Base-by-base conservation (phyloP, 2,329 filamentous ascomycete species). In the Neurospora sp. region DNA sequence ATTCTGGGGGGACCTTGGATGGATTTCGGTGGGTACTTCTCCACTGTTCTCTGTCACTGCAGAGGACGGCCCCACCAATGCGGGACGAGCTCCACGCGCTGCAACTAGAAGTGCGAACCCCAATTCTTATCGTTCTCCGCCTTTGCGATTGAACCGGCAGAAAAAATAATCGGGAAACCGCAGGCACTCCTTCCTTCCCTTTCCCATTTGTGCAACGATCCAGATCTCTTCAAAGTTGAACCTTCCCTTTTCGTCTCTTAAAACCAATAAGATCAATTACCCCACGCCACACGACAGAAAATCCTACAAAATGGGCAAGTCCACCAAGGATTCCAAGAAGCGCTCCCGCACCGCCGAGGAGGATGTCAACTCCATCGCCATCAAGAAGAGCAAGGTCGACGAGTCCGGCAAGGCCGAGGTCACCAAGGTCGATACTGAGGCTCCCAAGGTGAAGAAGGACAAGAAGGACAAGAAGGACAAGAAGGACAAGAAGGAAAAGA, bases 381-480 rank as follows among this genome's bases (percentile, higher is more conserved):
- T 38, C 40, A 75, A 75, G 73, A 76, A 77, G 75, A 76, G 75
- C 72, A 78, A 77, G 74, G 66, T 75, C 58, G 72, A 76, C 68
- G 74, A 73, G 70, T 74, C 73, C 52, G 74, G 74, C 68, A 76
- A 75, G 69, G 69, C 74, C 8, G 72, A 76, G 69, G 73, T 75
- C 13, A 74, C 71, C 66, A 75, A 76, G 71, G 73, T 75, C 66
- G 68, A 69, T 6, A 67, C 69, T 38, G 71, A 72, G 28, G 40
- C 40, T 28, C 58, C 62, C 17, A 69, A 69, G 62, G 40, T 66
- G 42, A 69, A 72, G 69, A 72, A 70, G 66, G 74, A 74, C 73
- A 79, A 79, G 74, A 78, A 77, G 70, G 74, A 73, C 73, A 79
- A 79, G 74, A 78, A 77, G 70, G 74, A 73, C 17, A 79, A 80